Conservation (phyloP, 495 filamentous ascomycete genomes). For the Haplographium delicatum region DNA sequence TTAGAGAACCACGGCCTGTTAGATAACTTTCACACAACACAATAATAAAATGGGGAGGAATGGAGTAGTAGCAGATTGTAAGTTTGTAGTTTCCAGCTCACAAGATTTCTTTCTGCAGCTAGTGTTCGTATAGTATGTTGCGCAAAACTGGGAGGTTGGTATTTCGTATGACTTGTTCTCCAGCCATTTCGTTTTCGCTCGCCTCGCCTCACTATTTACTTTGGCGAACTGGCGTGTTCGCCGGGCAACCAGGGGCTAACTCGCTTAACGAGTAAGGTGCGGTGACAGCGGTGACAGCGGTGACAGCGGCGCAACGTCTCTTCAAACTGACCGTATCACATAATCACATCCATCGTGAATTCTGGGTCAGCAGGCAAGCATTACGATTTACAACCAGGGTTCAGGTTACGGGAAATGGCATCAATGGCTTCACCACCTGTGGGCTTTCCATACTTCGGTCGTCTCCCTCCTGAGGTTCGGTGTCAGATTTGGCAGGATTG, state of each 20-base stretch:
- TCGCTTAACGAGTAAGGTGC: no score
- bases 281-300: no score
- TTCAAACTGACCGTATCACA: no score
- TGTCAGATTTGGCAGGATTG: not conserved
- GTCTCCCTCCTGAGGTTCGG: conserved; percentile 1
- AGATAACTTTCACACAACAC: conserved; percentile 14
- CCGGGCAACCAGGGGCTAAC: not conserved
- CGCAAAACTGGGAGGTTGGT: conserved; percentile 4
- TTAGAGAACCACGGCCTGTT: conserved; percentile 9
- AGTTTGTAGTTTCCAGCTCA: conserved; percentile 18
- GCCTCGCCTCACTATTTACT: not conserved
- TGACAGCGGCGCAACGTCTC: no score
- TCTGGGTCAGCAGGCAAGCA: no score
- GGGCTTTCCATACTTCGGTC: not conserved
- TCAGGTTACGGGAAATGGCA: no score
- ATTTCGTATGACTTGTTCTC: conserved; percentile 2
- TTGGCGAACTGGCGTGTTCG: not conserved
- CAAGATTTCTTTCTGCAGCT: conserved; percentile 11
- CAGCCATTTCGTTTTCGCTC: conserved; percentile 6
- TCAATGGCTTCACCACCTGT: not conserved
- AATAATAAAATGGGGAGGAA: conserved; percentile 12
- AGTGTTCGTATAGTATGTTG: conserved; percentile 8
- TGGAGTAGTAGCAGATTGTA: conserved; percentile 9
- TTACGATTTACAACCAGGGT: no score
- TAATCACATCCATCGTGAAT: no score